Percentiles rank a stretch among this genome's conserved stretches.
phyloP scores from a whole-genome alignment of 2,329 filamentous ascomycete species.

The Fonsecaea pugnacius region DNA sequence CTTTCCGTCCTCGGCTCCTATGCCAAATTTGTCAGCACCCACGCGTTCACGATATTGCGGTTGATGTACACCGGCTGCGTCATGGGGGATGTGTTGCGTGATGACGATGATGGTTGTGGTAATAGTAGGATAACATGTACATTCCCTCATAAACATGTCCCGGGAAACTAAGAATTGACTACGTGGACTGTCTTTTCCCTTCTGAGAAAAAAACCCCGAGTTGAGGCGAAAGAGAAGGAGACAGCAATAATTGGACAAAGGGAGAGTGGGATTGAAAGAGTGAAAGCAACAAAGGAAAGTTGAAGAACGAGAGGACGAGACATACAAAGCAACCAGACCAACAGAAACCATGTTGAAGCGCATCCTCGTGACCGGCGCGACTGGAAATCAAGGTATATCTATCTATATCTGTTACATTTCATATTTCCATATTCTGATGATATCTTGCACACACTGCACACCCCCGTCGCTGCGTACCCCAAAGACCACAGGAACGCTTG shows the following conservation, averaged over 20 bases:
- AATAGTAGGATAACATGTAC: neutral
- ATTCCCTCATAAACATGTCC: neutral
- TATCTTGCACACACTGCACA: neutral
- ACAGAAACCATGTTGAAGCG: neutral
- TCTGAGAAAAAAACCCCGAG: neutral
- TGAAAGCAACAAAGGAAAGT: neutral
- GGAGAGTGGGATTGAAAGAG: neutral
- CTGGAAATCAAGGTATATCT: constrained; percentile 19
- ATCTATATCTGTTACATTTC: neutral
- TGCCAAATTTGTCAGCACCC: constrained; percentile 17
- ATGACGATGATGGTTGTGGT: neutral
- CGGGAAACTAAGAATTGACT: neutral
- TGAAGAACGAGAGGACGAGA: neutral
- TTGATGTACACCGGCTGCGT: neutral
- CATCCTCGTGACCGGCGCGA: constrained; percentile 16
- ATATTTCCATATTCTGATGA: too few relatives aligned
- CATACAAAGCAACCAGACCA: too few relatives aligned
- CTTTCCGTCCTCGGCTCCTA: neutral
- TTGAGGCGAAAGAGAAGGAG: neutral
- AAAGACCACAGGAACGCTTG: neutral
- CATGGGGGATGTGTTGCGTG: neutral
- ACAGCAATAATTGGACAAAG: neutral
- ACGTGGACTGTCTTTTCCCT: neutral
- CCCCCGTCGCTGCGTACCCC: neutral
- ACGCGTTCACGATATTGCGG: neutral